Percentiles rank a stretch among this genome's conserved stretches.
phyloP scores from a whole-genome alignment of 306 rosid species.

The Rubus idaeus region DNA sequence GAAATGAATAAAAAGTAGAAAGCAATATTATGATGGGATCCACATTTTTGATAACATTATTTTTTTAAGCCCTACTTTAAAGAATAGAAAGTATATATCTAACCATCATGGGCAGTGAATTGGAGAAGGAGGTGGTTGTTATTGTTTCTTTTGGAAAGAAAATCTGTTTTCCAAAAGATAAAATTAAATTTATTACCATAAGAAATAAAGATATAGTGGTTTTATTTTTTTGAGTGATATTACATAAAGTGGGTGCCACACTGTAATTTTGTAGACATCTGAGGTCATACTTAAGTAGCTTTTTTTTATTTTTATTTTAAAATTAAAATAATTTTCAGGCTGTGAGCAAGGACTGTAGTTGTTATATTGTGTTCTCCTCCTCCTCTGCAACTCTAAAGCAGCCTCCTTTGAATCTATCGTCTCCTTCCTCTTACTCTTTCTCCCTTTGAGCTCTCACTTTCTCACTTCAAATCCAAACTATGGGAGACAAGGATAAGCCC shows the following conservation, averaged over 20 bases:
- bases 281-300: slow-evolving; percentile 11
- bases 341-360: slow-evolving; percentile 8
- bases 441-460: slow-evolving; percentile 28
- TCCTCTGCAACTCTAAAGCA: slow-evolving; percentile 7
- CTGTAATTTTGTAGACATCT: slow-evolving; percentile 15
- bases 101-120: background rate
- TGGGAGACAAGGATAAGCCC: slow-evolving; percentile 92
- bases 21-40: background rate
- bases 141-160: background rate
- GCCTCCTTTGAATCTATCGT: background rate
- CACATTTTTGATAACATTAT: too few relatives aligned
- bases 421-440: slow-evolving; percentile 15
- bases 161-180: background rate
- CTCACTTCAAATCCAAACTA: slow-evolving; percentile 24
- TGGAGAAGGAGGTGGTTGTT: background rate
- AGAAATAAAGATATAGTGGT: background rate
- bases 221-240: too few relatives aligned
- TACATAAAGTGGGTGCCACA: too few relatives aligned
- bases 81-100: background rate
- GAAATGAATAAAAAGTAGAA: background rate
- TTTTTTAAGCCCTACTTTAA: background rate
- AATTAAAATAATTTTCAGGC: background rate
- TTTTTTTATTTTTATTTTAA: background rate
- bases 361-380: slow-evolving; percentile 1
- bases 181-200: background rate